A percentile compares a stretch with the other conserved stretches of the same genome.
phyloP scores from a whole-genome alignment of 208 protist species.

The Acanthamoeba triangularis region DNA sequence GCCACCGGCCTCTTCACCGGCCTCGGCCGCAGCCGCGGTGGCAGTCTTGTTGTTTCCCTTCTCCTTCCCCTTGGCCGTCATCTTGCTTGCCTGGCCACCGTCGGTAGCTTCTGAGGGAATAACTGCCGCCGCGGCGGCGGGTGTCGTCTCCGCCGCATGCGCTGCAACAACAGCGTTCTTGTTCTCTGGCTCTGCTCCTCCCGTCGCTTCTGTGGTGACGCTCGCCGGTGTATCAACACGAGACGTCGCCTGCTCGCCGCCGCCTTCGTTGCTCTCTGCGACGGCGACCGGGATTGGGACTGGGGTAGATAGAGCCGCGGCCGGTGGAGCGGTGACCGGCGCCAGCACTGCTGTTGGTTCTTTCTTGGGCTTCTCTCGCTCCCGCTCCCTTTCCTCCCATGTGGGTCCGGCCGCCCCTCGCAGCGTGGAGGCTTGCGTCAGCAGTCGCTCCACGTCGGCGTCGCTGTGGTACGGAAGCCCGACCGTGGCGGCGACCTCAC shows the following conservation, averaged over 20 bases:
- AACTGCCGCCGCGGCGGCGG: neutral
- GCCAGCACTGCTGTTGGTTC: neutral
- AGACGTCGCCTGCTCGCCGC: neutral
- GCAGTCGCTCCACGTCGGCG: conserved; percentile 9
- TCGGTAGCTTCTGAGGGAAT: neutral
- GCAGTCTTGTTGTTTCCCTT: neutral
- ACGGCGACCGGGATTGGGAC: no score
- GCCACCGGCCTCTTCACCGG: neutral
- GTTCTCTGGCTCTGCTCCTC: neutral
- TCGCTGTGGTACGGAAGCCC: conserved; percentile 19
- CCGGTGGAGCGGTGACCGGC: neutral
- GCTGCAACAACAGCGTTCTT: neutral
- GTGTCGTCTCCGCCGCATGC: neutral
- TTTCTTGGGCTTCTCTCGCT: neutral
- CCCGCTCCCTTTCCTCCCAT: neutral
- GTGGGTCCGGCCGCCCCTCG: neutral
- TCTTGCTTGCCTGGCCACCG: neutral
- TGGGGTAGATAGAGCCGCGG: no score
- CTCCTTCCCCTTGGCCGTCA: neutral
- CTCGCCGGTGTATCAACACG: neutral
- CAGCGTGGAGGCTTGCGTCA: neutral
- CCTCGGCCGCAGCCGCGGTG: neutral
- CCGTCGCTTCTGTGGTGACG: neutral
- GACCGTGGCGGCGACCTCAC: neutral
- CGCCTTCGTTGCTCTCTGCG: neutral